Conservation (phyloP, 2,329 filamentous ascomycete species). For the Sclerotinia minor region DNA sequence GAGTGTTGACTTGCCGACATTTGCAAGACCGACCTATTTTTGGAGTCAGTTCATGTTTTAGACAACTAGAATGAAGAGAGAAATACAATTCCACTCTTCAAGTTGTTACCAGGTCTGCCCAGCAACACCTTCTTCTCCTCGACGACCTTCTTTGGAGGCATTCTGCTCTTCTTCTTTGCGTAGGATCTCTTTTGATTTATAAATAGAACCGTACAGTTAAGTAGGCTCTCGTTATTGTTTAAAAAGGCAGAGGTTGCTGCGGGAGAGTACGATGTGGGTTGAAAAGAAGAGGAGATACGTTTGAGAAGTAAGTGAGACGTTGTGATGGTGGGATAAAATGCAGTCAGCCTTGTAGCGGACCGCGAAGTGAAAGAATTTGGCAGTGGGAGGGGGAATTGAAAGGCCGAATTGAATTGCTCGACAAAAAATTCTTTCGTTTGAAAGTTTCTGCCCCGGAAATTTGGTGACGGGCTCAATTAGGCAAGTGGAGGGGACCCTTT, state of each 20-base stretch:
- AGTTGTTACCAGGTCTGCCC: constrained; percentile 92
- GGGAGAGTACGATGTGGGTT: constrained; percentile 54
- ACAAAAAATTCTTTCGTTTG: constrained; percentile 16
- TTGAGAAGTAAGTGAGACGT: constrained; percentile 40
- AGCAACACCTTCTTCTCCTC: constrained; percentile 95
- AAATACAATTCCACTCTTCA: constrained; percentile 98
- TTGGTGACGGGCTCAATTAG: background rate
- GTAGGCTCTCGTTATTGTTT: constrained; percentile 36
- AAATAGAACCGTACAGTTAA: constrained; percentile 43
- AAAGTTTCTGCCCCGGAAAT: constrained; percentile 8
- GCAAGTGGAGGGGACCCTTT: background rate
- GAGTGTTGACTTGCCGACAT: constrained; percentile 98
- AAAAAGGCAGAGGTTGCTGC: constrained; percentile 51
- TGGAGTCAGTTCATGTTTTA: constrained; percentile 9
- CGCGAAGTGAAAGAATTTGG: constrained; percentile 2
- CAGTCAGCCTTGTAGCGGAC: constrained; percentile 32
- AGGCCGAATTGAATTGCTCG: constrained; percentile 15
- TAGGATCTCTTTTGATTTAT: constrained; percentile 55
- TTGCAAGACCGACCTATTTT: constrained; percentile 87
- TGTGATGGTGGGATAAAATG: constrained; percentile 32
- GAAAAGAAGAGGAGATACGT: constrained; percentile 51
- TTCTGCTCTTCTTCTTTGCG: constrained; percentile 54
- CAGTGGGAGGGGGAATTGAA: background rate
- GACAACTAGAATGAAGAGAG: constrained; percentile 29
- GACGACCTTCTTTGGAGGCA: constrained; percentile 92